These are phyloP conservation scores for Colletotrichum camelliae DNA, from an alignment of 2,329 filamentous ascomycete genomes.

Conservation along the genomic window DNA sequence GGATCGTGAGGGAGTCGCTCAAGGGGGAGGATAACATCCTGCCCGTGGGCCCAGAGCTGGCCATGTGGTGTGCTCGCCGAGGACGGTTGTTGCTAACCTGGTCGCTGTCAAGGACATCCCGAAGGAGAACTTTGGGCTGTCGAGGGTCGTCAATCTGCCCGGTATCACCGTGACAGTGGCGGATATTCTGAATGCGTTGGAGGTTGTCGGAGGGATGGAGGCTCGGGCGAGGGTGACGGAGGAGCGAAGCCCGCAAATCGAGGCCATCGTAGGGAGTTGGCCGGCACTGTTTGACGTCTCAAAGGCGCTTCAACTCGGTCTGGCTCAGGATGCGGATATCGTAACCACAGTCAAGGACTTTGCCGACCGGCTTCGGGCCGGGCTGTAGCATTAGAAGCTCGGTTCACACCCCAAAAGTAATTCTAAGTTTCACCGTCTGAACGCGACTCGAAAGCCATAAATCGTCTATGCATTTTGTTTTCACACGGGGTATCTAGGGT, in stretches of 20 bases:
- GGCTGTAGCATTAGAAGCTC: background rate
- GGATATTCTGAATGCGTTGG: conserved; percentile 57
- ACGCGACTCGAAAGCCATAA: background rate
- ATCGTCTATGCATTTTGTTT: conserved; percentile 12
- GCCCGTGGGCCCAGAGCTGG: conserved; percentile 45
- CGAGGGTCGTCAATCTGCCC: conserved; percentile 56
- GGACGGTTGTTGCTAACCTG: conserved; percentile 50
- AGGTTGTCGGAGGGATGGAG: conserved; percentile 51
- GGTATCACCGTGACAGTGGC: conserved; percentile 58
- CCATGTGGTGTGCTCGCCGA: conserved; percentile 53
- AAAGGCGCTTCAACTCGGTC: conserved; percentile 58
- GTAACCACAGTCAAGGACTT: conserved; percentile 34
- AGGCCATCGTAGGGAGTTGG: conserved; percentile 59
- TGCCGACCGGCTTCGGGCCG: background rate
- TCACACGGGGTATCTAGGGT: conserved; percentile 18
- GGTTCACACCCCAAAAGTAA: background rate
- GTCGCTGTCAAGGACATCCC: conserved; percentile 46
- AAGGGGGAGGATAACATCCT: conserved; percentile 50
- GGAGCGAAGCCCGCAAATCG: conserved; percentile 48
- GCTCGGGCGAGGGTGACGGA: conserved; percentile 50
- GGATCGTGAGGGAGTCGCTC: conserved; percentile 67
- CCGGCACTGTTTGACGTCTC: conserved; percentile 55
- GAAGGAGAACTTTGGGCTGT: conserved; percentile 40
- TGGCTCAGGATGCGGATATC: conserved; percentile 48
- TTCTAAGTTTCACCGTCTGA: background rate